phyloP scores from a whole-genome alignment of 2,329 filamentous ascomycete genomes.

The Sporothrix mexicana region DNA sequence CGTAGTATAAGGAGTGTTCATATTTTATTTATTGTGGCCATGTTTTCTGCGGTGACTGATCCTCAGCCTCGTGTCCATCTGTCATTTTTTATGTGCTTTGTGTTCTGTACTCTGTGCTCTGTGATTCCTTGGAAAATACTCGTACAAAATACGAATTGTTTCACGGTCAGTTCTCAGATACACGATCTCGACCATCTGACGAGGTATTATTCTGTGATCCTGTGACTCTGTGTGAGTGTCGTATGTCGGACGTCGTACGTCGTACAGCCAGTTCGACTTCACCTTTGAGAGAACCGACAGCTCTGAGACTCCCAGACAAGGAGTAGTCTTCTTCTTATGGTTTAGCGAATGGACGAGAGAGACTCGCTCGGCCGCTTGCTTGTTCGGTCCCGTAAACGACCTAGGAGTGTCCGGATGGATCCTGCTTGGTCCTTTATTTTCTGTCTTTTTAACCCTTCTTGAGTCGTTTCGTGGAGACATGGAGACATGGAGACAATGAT shows the following conservation, averaged over 20 bases:
- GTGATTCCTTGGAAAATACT: no score
- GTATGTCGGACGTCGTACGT: not conserved
- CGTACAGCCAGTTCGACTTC: conserved; percentile 2
- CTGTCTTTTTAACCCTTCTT: not conserved
- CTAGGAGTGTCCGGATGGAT: conserved; percentile 14
- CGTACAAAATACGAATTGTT: not conserved
- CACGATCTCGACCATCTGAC: conserved; percentile 21
- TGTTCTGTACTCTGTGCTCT: no score
- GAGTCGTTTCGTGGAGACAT: conserved; percentile 5
- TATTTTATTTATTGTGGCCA: not conserved
- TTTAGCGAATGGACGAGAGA: not conserved
- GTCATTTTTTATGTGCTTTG: not conserved
- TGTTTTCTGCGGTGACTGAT: not conserved
- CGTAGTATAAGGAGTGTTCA: no score
- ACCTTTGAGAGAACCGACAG: not conserved
- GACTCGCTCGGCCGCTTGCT: not conserved
- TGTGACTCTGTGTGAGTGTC: conserved; percentile 6
- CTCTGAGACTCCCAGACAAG: no score
- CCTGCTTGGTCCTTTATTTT: not conserved
- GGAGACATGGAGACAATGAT: not conserved
- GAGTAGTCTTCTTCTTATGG: not conserved
- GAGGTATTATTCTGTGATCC: not conserved
- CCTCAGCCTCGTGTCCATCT: conserved; percentile 12
- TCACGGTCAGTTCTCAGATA: conserved; percentile 2
- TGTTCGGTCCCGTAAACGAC: conserved; percentile 10